A percentile compares a stretch with the other conserved stretches of the same genome.
Conservation (phyloP, 352 stramenopile species). For the Pythium periplocum region DNA sequence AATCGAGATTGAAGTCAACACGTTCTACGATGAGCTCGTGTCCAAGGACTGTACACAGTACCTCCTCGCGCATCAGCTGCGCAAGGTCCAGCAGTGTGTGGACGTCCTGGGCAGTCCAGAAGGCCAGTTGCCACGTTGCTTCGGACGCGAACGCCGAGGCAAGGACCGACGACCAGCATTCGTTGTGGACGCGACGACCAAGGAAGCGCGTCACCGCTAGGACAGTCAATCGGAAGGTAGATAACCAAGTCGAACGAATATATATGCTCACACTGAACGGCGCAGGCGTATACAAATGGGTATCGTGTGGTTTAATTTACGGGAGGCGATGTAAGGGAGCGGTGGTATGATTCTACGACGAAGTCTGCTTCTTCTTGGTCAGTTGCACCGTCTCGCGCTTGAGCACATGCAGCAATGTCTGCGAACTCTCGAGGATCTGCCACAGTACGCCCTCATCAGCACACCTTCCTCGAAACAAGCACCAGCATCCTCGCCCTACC, state of each 20-base stretch:
- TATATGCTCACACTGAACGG: background rate
- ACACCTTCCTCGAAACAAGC: no score
- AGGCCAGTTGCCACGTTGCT: constrained; percentile 28
- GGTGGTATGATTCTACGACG: constrained; percentile 26
- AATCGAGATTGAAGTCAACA: constrained; percentile 75
- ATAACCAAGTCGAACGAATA: background rate
- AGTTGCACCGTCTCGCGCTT: constrained; percentile 92
- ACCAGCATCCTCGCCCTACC: constrained; percentile 9
- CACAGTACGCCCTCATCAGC: no score
- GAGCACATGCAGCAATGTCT: constrained; percentile 93
- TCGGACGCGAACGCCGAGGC: constrained; percentile 54
- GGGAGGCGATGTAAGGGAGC: no score
- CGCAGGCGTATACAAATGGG: no score
- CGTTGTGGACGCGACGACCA: constrained; percentile 54
- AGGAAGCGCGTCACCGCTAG: constrained; percentile 62
- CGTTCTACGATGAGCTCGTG: constrained; percentile 57
- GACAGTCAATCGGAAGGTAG: constrained; percentile 1
- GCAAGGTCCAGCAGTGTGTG: constrained; percentile 62
- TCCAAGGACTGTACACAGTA: constrained; percentile 33
- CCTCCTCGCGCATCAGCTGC: constrained; percentile 66
- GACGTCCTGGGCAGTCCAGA: constrained; percentile 38
- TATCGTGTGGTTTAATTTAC: no score
- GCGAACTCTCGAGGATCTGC: constrained; percentile 91
- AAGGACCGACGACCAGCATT: constrained; percentile 69
- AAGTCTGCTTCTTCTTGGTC: constrained; percentile 94